Evolutionary conservation across 306 rosid genomes (phyloP).

Genomic region (Castanea crenata): DNA sequence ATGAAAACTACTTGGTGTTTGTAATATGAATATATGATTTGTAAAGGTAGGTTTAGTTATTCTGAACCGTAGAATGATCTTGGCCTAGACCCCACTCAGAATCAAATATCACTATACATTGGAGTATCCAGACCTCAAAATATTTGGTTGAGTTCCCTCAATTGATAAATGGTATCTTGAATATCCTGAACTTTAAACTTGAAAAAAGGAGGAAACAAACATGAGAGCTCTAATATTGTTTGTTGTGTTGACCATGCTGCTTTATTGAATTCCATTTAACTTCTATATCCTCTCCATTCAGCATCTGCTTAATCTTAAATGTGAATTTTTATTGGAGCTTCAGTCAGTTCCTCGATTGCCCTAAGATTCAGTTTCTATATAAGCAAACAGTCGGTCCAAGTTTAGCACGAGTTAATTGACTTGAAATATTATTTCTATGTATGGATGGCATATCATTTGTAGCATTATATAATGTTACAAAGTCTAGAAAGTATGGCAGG

Average conservation of each 20-base stretch:
- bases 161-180: neutral
- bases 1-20: constrained; percentile 35
- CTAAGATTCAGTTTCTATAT: neutral
- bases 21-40: constrained; percentile 21
- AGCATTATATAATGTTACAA: constrained; percentile 26
- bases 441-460: constrained; percentile 16
- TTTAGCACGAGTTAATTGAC: constrained; percentile 21
- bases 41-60: constrained; percentile 22
- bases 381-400: constrained; percentile 20
- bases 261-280: neutral
- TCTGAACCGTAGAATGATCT: constrained; percentile 9
- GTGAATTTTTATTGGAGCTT: neutral
- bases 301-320: neutral
- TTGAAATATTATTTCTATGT: constrained; percentile 24
- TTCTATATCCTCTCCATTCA: neutral
- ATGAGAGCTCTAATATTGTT: neutral
- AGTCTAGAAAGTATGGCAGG: constrained; percentile 13
- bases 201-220: neutral
- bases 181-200: neutral
- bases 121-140: neutral
- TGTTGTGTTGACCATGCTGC: neutral
- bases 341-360: neutral
- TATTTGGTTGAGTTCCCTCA: neutral
- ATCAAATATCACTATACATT: neutral
- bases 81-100: constrained; percentile 5